Percentiles rank a stretch among this genome's conserved stretches.
Conservation (phyloP, 306 rosid species). For the Corylus avellana region DNA sequence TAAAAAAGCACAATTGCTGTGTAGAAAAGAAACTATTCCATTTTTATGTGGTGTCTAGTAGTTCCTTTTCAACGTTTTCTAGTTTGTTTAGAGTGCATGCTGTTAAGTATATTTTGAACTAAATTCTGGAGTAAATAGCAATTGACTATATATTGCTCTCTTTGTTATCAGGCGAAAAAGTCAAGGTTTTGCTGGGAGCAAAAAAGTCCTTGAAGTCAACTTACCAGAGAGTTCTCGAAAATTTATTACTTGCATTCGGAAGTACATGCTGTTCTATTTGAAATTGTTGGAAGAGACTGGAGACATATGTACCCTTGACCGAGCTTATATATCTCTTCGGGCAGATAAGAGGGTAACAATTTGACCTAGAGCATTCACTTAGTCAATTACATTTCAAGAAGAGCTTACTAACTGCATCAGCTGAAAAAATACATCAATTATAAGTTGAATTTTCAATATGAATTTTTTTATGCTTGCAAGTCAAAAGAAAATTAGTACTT, state of each 20-base stretch:
- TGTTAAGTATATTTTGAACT: conserved; percentile 22
- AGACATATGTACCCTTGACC: conserved; percentile 90
- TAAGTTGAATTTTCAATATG: conserved; percentile 4
- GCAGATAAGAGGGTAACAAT: conserved; percentile 89
- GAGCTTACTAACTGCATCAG: conserved; percentile 26
- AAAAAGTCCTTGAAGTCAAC: conserved; percentile 82
- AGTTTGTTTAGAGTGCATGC: conserved; percentile 12
- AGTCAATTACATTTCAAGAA: background rate
- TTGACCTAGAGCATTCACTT: conserved; percentile 1
- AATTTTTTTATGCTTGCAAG: conserved; percentile 24
- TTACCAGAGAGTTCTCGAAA: conserved; percentile 96
- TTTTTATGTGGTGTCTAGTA: background rate
- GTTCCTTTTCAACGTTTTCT: background rate
- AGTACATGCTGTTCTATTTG: conserved; percentile 86
- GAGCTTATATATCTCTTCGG: conserved; percentile 85
- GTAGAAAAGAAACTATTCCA: background rate
- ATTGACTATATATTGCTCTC: conserved; percentile 33
- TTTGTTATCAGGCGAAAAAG: conserved; percentile 74
- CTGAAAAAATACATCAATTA: conserved; percentile 4
- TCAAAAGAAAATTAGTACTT: background rate
- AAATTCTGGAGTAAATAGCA: conserved; percentile 10
- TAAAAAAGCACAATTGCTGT: background rate
- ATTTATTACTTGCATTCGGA: conserved; percentile 93
- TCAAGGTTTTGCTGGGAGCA: conserved; percentile 74
- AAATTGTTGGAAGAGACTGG: conserved; percentile 90